phyloP scores from a whole-genome alignment of 2,329 filamentous ascomycete genomes.

The Elsinoe batatas region DNA sequence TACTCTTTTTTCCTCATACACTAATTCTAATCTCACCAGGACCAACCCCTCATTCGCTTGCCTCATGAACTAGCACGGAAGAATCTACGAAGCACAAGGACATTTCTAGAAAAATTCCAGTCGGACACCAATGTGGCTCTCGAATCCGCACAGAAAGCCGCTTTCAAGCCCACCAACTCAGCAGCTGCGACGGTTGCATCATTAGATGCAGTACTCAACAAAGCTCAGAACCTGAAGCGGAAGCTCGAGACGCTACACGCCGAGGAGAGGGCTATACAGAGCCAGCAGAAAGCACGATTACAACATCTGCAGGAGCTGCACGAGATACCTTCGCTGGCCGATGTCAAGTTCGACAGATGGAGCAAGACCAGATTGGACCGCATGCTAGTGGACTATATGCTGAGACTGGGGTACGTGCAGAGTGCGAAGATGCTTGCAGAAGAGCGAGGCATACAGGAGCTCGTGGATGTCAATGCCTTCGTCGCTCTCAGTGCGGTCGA shows the following conservation, averaged over 20 bases:
- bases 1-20: neutral
- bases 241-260: constrained; percentile 70
- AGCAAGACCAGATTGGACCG: constrained; percentile 70
- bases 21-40: constrained; percentile 41
- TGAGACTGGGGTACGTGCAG: constrained; percentile 71
- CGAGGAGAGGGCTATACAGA: constrained; percentile 69
- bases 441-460: constrained; percentile 64
- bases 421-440: constrained; percentile 66
- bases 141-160: constrained; percentile 34
- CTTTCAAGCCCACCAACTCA: neutral
- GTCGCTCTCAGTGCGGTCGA: constrained; percentile 70
- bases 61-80: constrained; percentile 87
- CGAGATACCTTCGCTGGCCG: constrained; percentile 67
- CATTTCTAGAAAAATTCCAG: constrained; percentile 49
- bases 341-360: constrained; percentile 92
- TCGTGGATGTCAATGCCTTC: constrained; percentile 87
- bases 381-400: constrained; percentile 82
- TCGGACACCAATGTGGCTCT: constrained; percentile 54
- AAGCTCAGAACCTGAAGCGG: constrained; percentile 77
- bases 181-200: constrained; percentile 61
- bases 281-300: constrained; percentile 65
- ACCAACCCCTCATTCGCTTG: constrained; percentile 86
- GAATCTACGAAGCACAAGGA: constrained; percentile 82
- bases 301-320: constrained; percentile 74
- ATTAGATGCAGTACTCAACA: constrained; percentile 74